Evolutionary conservation across 345 rosid species (phyloP).

Genomic region (Linum trigynum): DNA sequence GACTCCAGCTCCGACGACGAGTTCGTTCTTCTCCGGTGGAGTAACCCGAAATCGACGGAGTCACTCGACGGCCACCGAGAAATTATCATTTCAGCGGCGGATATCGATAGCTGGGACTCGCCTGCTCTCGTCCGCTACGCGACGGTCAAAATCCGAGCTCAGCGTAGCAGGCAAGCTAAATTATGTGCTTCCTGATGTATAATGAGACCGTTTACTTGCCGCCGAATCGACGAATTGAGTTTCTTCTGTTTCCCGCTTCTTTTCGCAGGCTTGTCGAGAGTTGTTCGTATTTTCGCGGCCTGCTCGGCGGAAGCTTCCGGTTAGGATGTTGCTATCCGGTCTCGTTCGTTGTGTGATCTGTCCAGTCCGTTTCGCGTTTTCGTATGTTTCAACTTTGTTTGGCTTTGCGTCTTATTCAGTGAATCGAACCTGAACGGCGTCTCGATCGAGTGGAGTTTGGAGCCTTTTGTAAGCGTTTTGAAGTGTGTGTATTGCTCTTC

Average conservation of each 20-base stretch:
- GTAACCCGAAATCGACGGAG: slow-evolving; percentile 21
- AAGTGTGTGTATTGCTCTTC: slow-evolving; percentile 37
- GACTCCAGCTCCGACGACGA: slow-evolving; percentile 31
- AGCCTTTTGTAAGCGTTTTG: slow-evolving; percentile 38
- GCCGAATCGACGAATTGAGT: background rate
- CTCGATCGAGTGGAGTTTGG: slow-evolving; percentile 44
- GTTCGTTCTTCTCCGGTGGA: slow-evolving; percentile 28
- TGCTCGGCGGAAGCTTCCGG: slow-evolving; percentile 66
- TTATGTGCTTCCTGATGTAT: slow-evolving; percentile 1
- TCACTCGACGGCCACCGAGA: slow-evolving; percentile 10
- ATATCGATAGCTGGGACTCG: slow-evolving; percentile 37
- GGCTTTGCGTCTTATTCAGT: slow-evolving; percentile 24
- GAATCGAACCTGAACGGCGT: slow-evolving; percentile 41
- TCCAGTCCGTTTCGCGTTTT: background rate
- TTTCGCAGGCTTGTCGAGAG: slow-evolving; percentile 39
- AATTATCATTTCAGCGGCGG: slow-evolving; percentile 34
- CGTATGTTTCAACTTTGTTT: background rate
- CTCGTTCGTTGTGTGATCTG: slow-evolving; percentile 1
- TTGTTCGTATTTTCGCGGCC: slow-evolving; percentile 55
- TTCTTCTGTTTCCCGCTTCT: background rate
- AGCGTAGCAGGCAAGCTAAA: slow-evolving; percentile 35
- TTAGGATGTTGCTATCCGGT: slow-evolving; percentile 10
- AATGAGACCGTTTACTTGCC: background rate
- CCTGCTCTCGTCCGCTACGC: slow-evolving; percentile 30
- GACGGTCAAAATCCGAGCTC: slow-evolving; percentile 35